Evolutionary conservation across 2,329 filamentous ascomycete species (phyloP).

Genomic region (Neospermospora avenae): DNA sequence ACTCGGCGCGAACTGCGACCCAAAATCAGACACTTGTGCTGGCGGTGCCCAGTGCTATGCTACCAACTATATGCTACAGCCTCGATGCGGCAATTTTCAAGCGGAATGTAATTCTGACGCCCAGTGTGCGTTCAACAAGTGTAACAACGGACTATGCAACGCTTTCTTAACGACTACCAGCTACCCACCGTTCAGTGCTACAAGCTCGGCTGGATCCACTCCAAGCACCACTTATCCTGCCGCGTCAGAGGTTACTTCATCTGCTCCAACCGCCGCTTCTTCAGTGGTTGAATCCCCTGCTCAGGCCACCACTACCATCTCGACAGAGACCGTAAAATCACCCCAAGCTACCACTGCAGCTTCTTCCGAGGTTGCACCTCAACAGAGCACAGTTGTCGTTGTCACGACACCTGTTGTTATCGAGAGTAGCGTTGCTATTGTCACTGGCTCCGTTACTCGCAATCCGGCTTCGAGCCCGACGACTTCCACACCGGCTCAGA

Average conservation of each 20-base stretch:
- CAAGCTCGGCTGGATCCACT: too few species aligned
- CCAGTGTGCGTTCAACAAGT: conserved; percentile 21
- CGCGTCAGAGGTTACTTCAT: neutral
- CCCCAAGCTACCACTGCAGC: neutral
- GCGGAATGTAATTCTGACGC: conserved; percentile 9
- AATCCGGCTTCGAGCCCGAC: neutral
- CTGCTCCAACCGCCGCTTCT: neutral
- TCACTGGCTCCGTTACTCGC: neutral
- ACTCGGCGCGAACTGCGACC: conserved; percentile 12
- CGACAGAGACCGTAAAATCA: too few species aligned
- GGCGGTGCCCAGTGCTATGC: conserved; percentile 20
- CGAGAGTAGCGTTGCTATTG: neutral
- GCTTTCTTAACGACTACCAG: neutral
- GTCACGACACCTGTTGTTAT: neutral
- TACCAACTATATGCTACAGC: conserved; percentile 7
- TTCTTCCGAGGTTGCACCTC: neutral
- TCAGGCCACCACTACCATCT: neutral
- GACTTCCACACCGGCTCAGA: neutral
- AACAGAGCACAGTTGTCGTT: neutral
- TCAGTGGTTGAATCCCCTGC: neutral
- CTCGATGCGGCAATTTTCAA: conserved; percentile 19
- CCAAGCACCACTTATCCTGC: neutral
- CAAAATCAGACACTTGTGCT: conserved; percentile 10
- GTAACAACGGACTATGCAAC: conserved; percentile 13
- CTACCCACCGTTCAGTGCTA: neutral